A percentile compares a stretch with the other conserved stretches of the same genome.
These are phyloP conservation scores for Flaveria sonorensis DNA, from an alignment of 129 eudicot genomes.

Conservation along the genomic window DNA sequence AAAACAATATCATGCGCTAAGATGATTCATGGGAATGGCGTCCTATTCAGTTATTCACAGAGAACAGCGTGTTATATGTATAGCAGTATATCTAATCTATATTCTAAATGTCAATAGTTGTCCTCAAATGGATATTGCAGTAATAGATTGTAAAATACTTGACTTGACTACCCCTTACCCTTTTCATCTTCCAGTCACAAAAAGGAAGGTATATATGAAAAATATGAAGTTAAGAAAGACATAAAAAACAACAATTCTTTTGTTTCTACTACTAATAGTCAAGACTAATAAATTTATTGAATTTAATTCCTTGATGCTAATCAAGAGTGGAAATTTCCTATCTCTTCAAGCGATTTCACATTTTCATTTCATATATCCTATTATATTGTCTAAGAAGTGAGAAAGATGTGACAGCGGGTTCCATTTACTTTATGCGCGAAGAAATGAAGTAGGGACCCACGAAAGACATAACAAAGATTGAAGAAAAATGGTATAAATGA, in stretches of 20 bases:
- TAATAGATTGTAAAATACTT: neutral
- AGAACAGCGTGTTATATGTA: neutral
- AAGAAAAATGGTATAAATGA: neutral
- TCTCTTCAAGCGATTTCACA: neutral
- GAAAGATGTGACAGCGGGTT: neutral
- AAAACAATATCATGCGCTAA: neutral
- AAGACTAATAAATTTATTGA: constrained; percentile 3
- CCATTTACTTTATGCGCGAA: too few species aligned
- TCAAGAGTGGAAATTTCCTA: neutral
- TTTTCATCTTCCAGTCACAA: neutral
- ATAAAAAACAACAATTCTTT: neutral
- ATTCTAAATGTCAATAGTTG: neutral
- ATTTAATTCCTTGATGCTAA: constrained; percentile 10
- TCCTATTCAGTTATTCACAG: neutral
- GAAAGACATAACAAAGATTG: constrained; percentile 1
- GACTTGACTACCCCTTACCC: constrained; percentile 14
- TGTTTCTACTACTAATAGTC: neutral
- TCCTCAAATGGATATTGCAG: neutral
- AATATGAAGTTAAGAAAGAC: neutral
- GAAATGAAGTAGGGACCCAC: constrained; percentile 7
- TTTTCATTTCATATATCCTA: neutral
- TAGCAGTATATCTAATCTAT: neutral
- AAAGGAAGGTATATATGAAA: neutral
- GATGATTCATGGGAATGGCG: neutral
- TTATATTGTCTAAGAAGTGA: constrained; percentile 1